Evolutionary conservation across 768 basidiomycete genomes (phyloP).

Genomic region (Panaeolus cyanescens): DNA sequence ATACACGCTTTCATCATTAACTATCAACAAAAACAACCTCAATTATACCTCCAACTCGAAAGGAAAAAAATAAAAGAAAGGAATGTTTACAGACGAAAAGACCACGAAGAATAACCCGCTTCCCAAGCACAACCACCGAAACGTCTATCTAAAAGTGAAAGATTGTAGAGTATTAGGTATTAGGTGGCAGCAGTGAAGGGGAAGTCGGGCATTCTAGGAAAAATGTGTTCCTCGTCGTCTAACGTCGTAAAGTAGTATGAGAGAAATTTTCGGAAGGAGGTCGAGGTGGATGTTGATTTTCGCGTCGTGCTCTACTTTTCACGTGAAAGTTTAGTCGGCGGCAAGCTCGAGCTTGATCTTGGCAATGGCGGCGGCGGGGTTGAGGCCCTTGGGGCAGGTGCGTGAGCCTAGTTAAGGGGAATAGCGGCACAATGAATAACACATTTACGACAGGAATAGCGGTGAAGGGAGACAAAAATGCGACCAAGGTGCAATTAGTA

Average conservation of each 20-base stretch:
- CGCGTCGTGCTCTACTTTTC: conserved; percentile 1
- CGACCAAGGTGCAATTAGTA: background rate
- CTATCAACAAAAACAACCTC: background rate
- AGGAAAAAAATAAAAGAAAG: background rate
- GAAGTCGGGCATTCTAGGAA: background rate
- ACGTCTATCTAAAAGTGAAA: background rate
- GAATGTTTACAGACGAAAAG: background rate
- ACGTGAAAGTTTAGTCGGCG: conserved; percentile 48
- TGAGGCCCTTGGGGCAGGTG: conserved; percentile 97
- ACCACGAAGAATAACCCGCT: background rate
- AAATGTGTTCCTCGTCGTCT: background rate
- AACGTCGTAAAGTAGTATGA: background rate
- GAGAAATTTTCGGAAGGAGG: background rate
- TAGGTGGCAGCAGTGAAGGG: background rate
- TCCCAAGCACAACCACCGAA: background rate
- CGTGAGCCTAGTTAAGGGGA: conserved; percentile 63
- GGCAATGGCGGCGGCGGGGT: conserved; percentile 90
- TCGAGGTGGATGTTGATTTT: conserved; percentile 2
- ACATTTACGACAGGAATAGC: background rate
- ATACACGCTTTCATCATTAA: background rate
- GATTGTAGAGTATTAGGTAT: conserved; percentile 1
- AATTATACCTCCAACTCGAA: background rate
- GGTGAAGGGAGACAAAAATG: background rate
- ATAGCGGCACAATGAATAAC: conserved; percentile 4
- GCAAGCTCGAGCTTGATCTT: conserved; percentile 93